Conservation (phyloP, 257 asterid species). For the Hygrophila difformis region DNA sequence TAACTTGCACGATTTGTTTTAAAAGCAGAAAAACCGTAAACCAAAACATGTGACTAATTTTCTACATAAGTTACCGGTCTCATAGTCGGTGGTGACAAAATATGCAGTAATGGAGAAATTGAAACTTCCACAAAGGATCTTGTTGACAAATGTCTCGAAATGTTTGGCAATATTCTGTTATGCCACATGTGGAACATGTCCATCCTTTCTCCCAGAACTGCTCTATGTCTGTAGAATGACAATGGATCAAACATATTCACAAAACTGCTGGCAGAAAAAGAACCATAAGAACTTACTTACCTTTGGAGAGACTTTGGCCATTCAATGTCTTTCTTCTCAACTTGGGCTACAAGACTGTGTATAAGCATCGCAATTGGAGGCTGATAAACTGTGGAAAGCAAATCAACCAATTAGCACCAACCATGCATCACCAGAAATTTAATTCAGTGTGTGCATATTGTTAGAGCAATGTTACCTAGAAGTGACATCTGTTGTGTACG, state of each 20-base stretch:
- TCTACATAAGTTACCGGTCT: slow-evolving; percentile 60
- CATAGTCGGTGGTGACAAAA: slow-evolving; percentile 75
- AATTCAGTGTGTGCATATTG: slow-evolving; percentile 13
- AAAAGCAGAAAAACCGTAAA: no score
- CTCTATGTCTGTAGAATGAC: slow-evolving; percentile 46
- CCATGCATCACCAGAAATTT: slow-evolving; percentile 4
- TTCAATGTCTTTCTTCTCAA: slow-evolving; percentile 65
- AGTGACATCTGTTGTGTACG: slow-evolving; percentile 79
- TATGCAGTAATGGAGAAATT: slow-evolving; percentile 69
- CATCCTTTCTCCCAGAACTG: slow-evolving; percentile 54
- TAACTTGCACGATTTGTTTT: neutral
- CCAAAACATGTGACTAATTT: neutral
- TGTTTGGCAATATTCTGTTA: slow-evolving; percentile 53
- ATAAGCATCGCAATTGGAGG: slow-evolving; percentile 68
- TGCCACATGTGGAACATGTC: slow-evolving; percentile 78
- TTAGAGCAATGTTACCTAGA: slow-evolving; percentile 46
- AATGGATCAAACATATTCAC: slow-evolving; percentile 15
- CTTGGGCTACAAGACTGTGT: slow-evolving; percentile 69
- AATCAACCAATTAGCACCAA: slow-evolving; percentile 17
- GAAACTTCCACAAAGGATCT: slow-evolving; percentile 77
- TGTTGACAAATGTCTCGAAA: slow-evolving; percentile 84
- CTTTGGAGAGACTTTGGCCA: slow-evolving; percentile 96
- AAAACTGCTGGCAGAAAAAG: slow-evolving; percentile 1
- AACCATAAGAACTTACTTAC: slow-evolving; percentile 27
- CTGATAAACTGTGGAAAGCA: slow-evolving; percentile 70